These are phyloP conservation scores for Tetracladium maxilliforme DNA, from an alignment of 2,329 filamentous ascomycete species.

Conservation along the genomic window DNA sequence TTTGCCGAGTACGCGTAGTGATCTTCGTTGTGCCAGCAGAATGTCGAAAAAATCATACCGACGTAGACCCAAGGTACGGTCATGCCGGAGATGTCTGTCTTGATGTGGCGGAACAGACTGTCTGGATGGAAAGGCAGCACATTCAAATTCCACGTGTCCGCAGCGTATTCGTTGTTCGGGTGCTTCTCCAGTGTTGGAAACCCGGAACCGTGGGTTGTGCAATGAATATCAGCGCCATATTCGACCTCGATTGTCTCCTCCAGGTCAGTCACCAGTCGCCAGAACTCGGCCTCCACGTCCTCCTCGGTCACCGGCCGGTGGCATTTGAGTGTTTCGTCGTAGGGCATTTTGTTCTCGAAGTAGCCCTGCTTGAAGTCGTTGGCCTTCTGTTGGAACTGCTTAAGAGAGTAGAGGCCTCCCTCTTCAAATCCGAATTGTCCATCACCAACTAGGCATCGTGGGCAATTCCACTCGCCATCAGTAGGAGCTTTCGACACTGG, in stretches of 20 bases:
- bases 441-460: slow-evolving; percentile 86
- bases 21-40: slow-evolving; percentile 99
- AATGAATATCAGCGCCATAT: slow-evolving; percentile 96
- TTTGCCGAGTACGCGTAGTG: slow-evolving; percentile 97
- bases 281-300: slow-evolving; percentile 93
- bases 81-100: slow-evolving; percentile 97
- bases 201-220: slow-evolving; percentile 91
- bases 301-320: slow-evolving; percentile 78
- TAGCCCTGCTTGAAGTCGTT: slow-evolving; percentile 90
- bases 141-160: slow-evolving; percentile 92
- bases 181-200: slow-evolving; percentile 91
- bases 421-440: slow-evolving; percentile 97
- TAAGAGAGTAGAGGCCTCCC: slow-evolving; percentile 86
- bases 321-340: slow-evolving; percentile 70
- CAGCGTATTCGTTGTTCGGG: slow-evolving; percentile 73
- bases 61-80: slow-evolving; percentile 98
- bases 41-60: slow-evolving; percentile 98
- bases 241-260: slow-evolving; percentile 96
- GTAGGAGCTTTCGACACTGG: slow-evolving; percentile 61
- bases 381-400: slow-evolving; percentile 91
- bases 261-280: slow-evolving; percentile 83
- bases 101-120: slow-evolving; percentile 92
- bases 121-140: slow-evolving; percentile 81
- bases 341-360: slow-evolving; percentile 81
- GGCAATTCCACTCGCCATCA: slow-evolving; percentile 92